Percentiles rank a stretch among this genome's conserved stretches.
Conservation (phyloP, 805 yeast genomes). For the Yarrowia alimentaria region DNA sequence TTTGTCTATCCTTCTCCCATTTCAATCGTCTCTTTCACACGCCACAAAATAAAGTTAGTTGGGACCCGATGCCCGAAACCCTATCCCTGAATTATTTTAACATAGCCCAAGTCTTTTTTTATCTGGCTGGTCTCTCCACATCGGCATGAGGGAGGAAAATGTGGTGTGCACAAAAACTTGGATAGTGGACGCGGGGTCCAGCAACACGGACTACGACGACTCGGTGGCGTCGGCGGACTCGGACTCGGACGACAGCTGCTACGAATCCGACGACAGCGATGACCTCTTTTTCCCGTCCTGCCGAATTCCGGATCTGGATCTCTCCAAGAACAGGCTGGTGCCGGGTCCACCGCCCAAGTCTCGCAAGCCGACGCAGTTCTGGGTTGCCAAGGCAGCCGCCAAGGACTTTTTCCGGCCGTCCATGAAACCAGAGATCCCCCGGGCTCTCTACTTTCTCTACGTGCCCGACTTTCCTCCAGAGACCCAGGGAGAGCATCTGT, state of each 20-base stretch:
- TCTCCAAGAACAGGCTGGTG: background rate
- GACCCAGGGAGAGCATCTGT: background rate
- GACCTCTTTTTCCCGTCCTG: slow-evolving; percentile 4
- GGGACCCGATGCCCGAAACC: too few species aligned
- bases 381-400: slow-evolving; percentile 9
- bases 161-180: too few species aligned
- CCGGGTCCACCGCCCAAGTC: background rate
- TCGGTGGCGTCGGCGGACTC: too few species aligned
- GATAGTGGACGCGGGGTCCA: too few species aligned
- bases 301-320: slow-evolving; percentile 12
- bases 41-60: too few species aligned
- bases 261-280: slow-evolving; percentile 4
- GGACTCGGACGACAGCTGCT: slow-evolving; percentile 2
- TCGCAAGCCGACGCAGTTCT: slow-evolving; percentile 11
- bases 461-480: slow-evolving; percentile 12
- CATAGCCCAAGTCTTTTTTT: too few species aligned
- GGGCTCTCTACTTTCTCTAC: slow-evolving; percentile 8
- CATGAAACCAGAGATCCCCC: slow-evolving; percentile 5
- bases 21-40: too few species aligned
- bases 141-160: too few species aligned
- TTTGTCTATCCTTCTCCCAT: too few species aligned
- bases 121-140: too few species aligned
- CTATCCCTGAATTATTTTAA: too few species aligned
- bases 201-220: too few species aligned
- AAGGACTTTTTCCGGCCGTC: slow-evolving; percentile 10